phyloP scores from a whole-genome alignment of 352 stramenopile genomes.

The Globisporangium alternatum region DNA sequence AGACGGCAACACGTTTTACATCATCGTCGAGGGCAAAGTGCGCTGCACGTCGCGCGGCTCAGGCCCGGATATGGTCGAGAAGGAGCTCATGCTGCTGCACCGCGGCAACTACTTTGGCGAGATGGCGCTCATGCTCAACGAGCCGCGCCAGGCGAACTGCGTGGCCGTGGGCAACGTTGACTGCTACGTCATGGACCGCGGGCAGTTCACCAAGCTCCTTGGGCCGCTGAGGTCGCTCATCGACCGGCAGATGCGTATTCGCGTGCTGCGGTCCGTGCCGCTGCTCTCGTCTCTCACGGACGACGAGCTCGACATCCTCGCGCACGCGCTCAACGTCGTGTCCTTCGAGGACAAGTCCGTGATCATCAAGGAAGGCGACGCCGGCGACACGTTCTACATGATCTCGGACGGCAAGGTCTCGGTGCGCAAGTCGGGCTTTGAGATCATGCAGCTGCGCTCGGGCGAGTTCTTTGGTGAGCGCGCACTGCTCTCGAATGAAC shows the following conservation, averaged over 20 bases:
- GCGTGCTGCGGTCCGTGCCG: constrained; percentile 90
- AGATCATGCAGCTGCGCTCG: constrained; percentile 90
- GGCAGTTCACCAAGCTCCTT: constrained; percentile 87
- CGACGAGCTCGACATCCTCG: constrained; percentile 87
- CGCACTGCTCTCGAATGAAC: constrained; percentile 92
- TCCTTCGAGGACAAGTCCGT: constrained; percentile 84
- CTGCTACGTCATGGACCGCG: constrained; percentile 90
- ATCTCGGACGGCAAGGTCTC: constrained; percentile 83
- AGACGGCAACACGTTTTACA: constrained; percentile 96
- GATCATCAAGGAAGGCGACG: constrained; percentile 85
- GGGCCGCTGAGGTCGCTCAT: constrained; percentile 71
- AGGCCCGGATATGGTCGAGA: constrained; percentile 49
- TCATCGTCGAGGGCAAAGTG: constrained; percentile 94
- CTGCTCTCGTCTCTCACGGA: constrained; percentile 87
- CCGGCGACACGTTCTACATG: constrained; percentile 83
- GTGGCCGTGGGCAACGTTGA: constrained; percentile 76
- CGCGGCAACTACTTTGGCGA: constrained; percentile 88
- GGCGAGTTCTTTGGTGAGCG: constrained; percentile 96
- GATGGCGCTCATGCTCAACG: constrained; percentile 85
- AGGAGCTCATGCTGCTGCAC: constrained; percentile 76
- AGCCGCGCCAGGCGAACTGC: constrained; percentile 85
- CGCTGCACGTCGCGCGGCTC: constrained; percentile 58
- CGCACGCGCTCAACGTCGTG: constrained; percentile 74
- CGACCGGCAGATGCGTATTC: constrained; percentile 89
- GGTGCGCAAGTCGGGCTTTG: constrained; percentile 74